Percentiles rank a stretch among this genome's conserved stretches.
phyloP scores from a whole-genome alignment of 495 filamentous ascomycete species.

The Cairneyella variabilis region DNA sequence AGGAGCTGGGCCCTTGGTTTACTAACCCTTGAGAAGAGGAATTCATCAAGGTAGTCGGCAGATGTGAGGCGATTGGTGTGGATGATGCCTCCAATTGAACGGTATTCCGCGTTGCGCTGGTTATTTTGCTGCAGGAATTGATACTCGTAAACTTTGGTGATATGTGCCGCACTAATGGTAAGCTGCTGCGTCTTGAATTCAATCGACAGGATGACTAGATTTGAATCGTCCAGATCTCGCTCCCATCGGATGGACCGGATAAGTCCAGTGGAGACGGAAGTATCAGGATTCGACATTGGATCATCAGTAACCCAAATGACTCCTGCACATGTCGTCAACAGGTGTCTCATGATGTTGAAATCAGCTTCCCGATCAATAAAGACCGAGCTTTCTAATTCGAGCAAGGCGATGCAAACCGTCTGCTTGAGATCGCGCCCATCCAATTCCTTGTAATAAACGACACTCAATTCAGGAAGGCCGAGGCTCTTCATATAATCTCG shows the following conservation, averaged over 20 bases:
- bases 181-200: not conserved
- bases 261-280: constrained; percentile 15
- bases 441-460: constrained; percentile 1
- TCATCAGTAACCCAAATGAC: constrained; percentile 28
- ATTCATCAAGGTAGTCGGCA: not conserved
- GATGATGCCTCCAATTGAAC: not conserved
- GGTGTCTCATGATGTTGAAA: constrained; percentile 6
- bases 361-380: not conserved
- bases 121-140: constrained; percentile 4
- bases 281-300: constrained; percentile 27
- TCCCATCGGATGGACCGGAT: constrained; percentile 10
- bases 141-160: constrained; percentile 1
- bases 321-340: constrained; percentile 30
- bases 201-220: not conserved
- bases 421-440: not conserved
- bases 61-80: constrained; percentile 1
- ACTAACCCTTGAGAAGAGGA: not conserved
- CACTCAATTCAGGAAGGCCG: not conserved
- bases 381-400: not conserved
- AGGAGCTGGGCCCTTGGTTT: not conserved
- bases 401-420: not conserved
- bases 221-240: not conserved
- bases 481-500: not conserved
- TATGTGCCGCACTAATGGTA: not conserved
- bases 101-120: constrained; percentile 2